Base-by-base conservation (phyloP, 176 grass and related monocot species). In the Calamus simplicifolius region DNA sequence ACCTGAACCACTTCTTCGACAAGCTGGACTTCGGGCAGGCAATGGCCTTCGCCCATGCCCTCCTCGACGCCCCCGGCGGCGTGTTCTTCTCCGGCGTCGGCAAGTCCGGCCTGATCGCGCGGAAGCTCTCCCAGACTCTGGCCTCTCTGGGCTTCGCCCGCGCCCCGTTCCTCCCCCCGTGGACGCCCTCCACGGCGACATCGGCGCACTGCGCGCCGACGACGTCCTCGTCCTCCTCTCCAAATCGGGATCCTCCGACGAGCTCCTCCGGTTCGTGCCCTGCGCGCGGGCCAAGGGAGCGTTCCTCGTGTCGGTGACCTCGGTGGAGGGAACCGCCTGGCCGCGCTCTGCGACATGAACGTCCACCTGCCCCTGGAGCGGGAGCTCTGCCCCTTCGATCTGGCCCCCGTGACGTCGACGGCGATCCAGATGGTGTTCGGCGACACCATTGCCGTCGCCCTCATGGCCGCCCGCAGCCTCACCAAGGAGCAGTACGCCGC, bases 101-200 rank as follows among this genome's bases (percentile, higher is more conserved):
- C 16, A 98, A 98, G 77, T 98, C 93, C 10, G 87, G 87, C 13
- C 80, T 82, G 56, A 88, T 98, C 15, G 87, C 87, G 3, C 67
- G 56, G 28, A 92, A 98, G 77, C 78, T 88, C 49, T 74, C 88
- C 48, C 87, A 98, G 79, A 98, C 81, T 57, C 63, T 98, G 0
- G 94, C 94, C 30, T 98, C 94, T 43, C 64, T 98, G 6, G 94
- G 94, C 13, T 74, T 93, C 76, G 51, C 80, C 27, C 84, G 93
- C 17, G 75, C 88, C 1, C 70, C 84, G 0, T 98, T 92, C 81
- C 77, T 92, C 1, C 54, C 84, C 25, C 93, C 93, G 81, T 92
- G 27, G 87, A 98, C 74, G 93, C 93, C 52, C 81, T 98, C 35
- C 93, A 98, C 82, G 93, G 93, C 54, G 87, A 98, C 69, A 81